Conservation (phyloP, 768 basidiomycete species). For the Trametes cubensis region DNA sequence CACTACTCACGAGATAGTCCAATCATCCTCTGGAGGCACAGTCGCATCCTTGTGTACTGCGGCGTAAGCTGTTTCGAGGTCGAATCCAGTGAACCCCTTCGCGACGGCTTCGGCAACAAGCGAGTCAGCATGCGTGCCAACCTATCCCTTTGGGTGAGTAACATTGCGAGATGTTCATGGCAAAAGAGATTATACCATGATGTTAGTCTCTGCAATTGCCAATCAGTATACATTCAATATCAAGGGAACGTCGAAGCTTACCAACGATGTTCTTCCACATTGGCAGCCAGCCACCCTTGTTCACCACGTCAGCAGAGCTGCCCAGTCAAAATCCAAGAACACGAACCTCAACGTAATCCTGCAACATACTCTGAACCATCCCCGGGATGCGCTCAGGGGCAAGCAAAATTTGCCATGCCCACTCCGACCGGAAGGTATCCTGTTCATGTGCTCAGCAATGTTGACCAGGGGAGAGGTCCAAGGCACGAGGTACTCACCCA, state of each 20-base stretch:
- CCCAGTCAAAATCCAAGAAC: neutral
- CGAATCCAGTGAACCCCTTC: conserved; percentile 67
- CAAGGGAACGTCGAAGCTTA: conserved; percentile 27
- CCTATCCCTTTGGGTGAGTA: conserved; percentile 38
- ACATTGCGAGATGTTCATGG: neutral
- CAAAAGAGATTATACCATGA: conserved; percentile 55
- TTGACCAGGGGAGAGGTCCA: neutral
- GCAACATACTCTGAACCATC: conserved; percentile 80
- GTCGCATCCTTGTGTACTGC: conserved; percentile 77
- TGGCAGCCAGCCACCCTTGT: conserved; percentile 77
- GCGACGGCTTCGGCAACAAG: conserved; percentile 71
- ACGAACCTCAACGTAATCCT: conserved; percentile 68
- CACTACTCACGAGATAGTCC: conserved; percentile 47
- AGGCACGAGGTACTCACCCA: conserved; percentile 52
- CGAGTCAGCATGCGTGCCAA: conserved; percentile 80
- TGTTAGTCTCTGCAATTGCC: conserved; percentile 65
- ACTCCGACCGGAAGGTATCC: conserved; percentile 80
- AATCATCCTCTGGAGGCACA: conserved; percentile 60
- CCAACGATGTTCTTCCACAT: conserved; percentile 91
- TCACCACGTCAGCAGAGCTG: neutral
- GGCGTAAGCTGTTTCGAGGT: conserved; percentile 66
- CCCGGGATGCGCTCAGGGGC: conserved; percentile 76
- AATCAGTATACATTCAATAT: neutral
- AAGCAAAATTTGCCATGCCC: conserved; percentile 78
- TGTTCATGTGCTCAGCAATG: conserved; percentile 31